Evolutionary conservation across 768 basidiomycete genomes (phyloP), one percentile per base, ranked within the genome.

Genomic region (Suillus subluteus): DNA sequence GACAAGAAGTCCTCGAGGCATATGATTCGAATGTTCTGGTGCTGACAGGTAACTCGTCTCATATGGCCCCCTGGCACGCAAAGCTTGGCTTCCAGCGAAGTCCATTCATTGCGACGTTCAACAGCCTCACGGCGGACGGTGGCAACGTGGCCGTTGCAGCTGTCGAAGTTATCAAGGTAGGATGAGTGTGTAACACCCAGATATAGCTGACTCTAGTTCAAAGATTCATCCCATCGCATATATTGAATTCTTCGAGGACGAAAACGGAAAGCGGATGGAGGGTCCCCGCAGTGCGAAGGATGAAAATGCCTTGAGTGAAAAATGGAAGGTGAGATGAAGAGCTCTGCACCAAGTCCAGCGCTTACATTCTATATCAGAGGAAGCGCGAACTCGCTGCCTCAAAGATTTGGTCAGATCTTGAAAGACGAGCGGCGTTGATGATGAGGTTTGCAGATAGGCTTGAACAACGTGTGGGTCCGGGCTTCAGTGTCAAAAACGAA

Each of bases 21-120:
- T 91, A 92, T 69, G 80, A 86, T 66, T 88, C 84, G 7, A 86
- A 86, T 30, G 83, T 82, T 58, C 82, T 99, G 23, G 73, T 86
- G 26, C 76, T 99, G 21, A 83, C 85, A 4, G 95, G 94, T 3
- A 99, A 99, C 76, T 92, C 93, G 0, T 89, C 94, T 2, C 90
- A 92, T 68, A 82, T 96, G 62, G 92, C 91, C 5, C 86, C 89
- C 0, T 99, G 98, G 98, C 87, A 98, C 73, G 82, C 89, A 1
- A 93, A 90, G 70, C 84, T 99, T 7, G 98, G 98, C 8, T 94
- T 94, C 73, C 86, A 86, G 66, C 79, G 72, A 30, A 79, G 80
- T 5, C 89, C 88, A 2, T 92, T 85, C 71, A 82, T 96, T 35
- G 87, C 94, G 0, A 91, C 92, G 0, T 79, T 99, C 68, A 84